These are phyloP conservation scores for Trichaptum fuscoviolaceum DNA, from an alignment of 768 basidiomycete species.

Conservation along the genomic window DNA sequence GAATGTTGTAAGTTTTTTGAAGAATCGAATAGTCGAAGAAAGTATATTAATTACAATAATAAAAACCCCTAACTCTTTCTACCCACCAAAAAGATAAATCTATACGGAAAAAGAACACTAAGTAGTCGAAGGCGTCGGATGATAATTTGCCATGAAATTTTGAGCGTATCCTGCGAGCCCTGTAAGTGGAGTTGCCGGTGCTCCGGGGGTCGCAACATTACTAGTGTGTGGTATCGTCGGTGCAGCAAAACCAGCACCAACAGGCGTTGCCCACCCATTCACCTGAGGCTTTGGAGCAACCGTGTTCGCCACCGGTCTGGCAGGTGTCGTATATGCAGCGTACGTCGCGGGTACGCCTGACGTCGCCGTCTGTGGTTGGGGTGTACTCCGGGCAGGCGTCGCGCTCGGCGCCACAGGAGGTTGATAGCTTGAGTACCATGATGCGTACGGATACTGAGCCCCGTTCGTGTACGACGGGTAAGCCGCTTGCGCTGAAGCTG, in stretches of 20 bases:
- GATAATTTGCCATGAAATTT: conserved; percentile 1
- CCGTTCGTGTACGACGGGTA: conserved; percentile 28
- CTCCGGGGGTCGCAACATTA: background rate
- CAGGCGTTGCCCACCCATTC: conserved; percentile 19
- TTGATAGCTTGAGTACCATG: conserved; percentile 38
- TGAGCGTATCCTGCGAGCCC: background rate
- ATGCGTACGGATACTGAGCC: conserved; percentile 33
- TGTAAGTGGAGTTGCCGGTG: background rate
- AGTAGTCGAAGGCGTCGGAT: background rate
- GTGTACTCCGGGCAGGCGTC: conserved; percentile 36
- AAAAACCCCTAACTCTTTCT: background rate
- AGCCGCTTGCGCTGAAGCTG: conserved; percentile 6
- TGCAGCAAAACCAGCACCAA: conserved; percentile 19
- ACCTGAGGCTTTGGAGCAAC: conserved; percentile 29
- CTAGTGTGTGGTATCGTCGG: conserved; percentile 33
- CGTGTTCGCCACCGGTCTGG: conserved; percentile 52
- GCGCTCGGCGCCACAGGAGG: conserved; percentile 26
- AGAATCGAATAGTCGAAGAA: background rate
- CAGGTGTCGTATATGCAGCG: conserved; percentile 25
- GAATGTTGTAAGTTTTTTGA: background rate
- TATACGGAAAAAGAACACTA: background rate
- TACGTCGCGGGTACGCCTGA: conserved; percentile 32
- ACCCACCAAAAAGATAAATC: background rate
- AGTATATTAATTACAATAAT: background rate
- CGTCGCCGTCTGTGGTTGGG: conserved; percentile 32